Conservation (phyloP, 2,329 filamentous ascomycete species). For the Calonectria pauciramosa region DNA sequence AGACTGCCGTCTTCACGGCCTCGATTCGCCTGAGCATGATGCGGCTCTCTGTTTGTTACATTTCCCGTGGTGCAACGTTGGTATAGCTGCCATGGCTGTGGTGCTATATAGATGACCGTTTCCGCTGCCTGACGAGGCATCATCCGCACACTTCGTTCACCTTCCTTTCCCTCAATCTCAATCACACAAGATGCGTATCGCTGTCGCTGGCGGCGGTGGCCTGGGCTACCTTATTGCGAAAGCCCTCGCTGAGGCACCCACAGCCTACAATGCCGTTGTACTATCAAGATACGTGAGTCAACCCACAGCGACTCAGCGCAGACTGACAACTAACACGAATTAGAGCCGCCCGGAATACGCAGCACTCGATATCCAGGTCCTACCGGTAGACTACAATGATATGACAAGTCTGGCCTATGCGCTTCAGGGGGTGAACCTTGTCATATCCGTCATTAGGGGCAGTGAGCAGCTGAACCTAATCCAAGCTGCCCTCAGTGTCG, state of each 20-base stretch:
- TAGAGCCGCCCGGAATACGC: slow-evolving; percentile 69
- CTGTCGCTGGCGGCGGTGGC: slow-evolving; percentile 61
- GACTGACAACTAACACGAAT: slow-evolving; percentile 33
- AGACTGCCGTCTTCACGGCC: slow-evolving; percentile 12
- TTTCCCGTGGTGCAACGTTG: slow-evolving; percentile 22
- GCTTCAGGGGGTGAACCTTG: slow-evolving; percentile 79
- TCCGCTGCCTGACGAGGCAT: slow-evolving; percentile 33
- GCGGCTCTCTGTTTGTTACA: slow-evolving; percentile 37
- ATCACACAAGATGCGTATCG: slow-evolving; percentile 62
- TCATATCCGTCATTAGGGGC: slow-evolving; percentile 81
- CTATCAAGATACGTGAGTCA: slow-evolving; percentile 67
- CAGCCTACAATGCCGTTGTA: slow-evolving; percentile 78
- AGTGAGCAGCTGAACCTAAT: slow-evolving; percentile 78
- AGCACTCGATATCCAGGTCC: slow-evolving; percentile 73
- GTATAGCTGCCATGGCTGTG: neutral
- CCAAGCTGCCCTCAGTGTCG: slow-evolving; percentile 74
- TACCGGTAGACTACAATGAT: slow-evolving; percentile 76
- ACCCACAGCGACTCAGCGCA: neutral
- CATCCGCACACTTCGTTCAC: slow-evolving; percentile 18
- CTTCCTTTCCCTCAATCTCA: neutral
- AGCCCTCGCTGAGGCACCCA: slow-evolving; percentile 68
- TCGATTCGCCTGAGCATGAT: slow-evolving; percentile 29
- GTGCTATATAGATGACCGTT: slow-evolving; percentile 39
- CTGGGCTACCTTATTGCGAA: slow-evolving; percentile 62
- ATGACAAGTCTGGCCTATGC: slow-evolving; percentile 71